A percentile compares a stretch with the other conserved stretches of the same genome.
phyloP scores from a whole-genome alignment of 129 eudicot species.

The Flaveria robusta region DNA sequence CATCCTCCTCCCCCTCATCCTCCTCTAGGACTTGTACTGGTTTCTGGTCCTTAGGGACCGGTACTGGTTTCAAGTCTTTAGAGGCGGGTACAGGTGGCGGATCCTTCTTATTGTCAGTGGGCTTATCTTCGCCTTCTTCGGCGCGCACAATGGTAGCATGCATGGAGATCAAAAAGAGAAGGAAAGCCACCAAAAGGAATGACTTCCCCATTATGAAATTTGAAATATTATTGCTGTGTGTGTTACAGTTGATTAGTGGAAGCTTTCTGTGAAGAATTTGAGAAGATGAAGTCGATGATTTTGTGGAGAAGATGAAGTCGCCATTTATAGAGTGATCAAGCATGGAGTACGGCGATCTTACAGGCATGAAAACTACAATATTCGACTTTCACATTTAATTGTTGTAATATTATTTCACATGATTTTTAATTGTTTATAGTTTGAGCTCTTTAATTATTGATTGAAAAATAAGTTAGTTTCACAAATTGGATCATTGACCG shows the following conservation, averaged over 20 bases:
- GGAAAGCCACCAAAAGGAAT: constrained; percentile 41
- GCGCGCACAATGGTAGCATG: constrained; percentile 37
- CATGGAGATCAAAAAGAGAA: constrained; percentile 45
- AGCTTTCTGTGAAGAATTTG: background rate
- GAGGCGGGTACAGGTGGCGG: background rate
- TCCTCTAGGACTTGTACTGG: too few relatives aligned
- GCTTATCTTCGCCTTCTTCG: background rate
- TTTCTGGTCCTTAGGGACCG: too few relatives aligned
- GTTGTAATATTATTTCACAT: background rate
- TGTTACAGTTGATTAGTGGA: background rate
- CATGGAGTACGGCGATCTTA: background rate
- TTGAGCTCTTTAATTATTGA: background rate
- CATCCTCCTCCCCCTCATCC: too few relatives aligned
- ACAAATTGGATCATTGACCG: background rate
- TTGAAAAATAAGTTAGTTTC: constrained; percentile 12
- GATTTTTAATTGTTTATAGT: background rate
- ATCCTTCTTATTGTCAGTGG: constrained; percentile 21
- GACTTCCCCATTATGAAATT: constrained; percentile 33
- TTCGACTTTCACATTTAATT: background rate
- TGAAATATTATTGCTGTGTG: background rate
- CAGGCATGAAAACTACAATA: constrained; percentile 23
- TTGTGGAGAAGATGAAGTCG: constrained; percentile 2
- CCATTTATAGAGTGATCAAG: constrained; percentile 27
- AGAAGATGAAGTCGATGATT: too few relatives aligned
- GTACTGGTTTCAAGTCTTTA: too few relatives aligned